These are phyloP conservation scores for Phlyctochytrium arcticum DNA, from an alignment of 192 early-diverging fungal species.

Conservation along the genomic window DNA sequence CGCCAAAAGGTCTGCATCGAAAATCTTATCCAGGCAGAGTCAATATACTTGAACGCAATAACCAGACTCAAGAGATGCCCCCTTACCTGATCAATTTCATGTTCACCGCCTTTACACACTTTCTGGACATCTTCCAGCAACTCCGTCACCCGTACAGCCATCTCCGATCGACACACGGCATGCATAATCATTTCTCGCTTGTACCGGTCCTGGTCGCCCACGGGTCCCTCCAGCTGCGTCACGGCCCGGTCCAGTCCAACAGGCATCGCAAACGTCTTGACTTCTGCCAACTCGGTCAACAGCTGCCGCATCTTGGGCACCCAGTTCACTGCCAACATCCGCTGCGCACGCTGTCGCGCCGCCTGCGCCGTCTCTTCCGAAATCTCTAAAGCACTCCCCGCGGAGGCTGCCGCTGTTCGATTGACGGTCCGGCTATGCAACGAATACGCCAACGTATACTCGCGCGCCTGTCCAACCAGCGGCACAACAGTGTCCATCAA, in stretches of 20 bases:
- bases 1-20: neutral
- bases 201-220: neutral
- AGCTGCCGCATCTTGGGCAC: neutral
- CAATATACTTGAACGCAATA: neutral
- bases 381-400: neutral
- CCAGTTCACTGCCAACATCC: neutral
- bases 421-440: neutral
- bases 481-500: slow-evolving; percentile 1
- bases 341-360: neutral
- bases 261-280: neutral
- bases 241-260: neutral
- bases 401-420: neutral
- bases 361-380: neutral
- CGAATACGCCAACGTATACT: slow-evolving; percentile 2
- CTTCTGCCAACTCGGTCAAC: neutral
- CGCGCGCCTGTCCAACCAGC: slow-evolving; percentile 2
- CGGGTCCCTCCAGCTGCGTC: neutral
- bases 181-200: neutral
- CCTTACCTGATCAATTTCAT: neutral
- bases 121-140: neutral
- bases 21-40: neutral
- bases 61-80: neutral
- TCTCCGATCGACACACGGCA: slow-evolving; percentile 6
- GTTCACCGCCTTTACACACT: neutral
- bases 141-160: slow-evolving; percentile 2